Conservation (phyloP, 1,284 basidiomycete species). For the Austroboletus novae-zelandiae region DNA sequence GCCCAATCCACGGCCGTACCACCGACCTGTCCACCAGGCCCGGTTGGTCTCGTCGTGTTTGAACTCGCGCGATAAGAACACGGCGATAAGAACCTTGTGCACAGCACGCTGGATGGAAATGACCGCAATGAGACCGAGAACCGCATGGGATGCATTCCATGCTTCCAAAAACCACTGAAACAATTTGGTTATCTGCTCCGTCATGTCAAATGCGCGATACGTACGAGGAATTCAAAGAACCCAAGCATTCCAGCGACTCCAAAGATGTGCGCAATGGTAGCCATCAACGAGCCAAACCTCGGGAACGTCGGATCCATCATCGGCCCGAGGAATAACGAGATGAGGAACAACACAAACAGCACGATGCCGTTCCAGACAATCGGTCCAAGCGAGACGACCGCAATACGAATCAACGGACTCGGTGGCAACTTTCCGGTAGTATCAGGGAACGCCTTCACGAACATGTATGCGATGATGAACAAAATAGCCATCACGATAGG, state of each 20-base stretch:
- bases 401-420: conserved; percentile 85
- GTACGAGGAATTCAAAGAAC: conserved; percentile 93
- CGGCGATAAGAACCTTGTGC: conserved; percentile 90
- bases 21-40: conserved; percentile 98
- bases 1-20: conserved; percentile 91
- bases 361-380: conserved; percentile 95
- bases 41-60: conserved; percentile 97
- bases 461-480: conserved; percentile 88
- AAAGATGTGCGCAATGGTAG: conserved; percentile 79
- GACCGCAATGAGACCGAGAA: conserved; percentile 83
- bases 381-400: conserved; percentile 88
- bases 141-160: conserved; percentile 94
- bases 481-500: conserved; percentile 77
- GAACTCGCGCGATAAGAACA: conserved; percentile 92
- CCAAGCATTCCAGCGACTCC: conserved; percentile 81
- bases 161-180: conserved; percentile 92
- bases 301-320: conserved; percentile 77
- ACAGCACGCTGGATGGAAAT: conserved; percentile 87
- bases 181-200: no score
- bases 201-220: conserved; percentile 33
- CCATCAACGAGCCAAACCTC: conserved; percentile 89
- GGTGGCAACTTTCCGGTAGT: conserved; percentile 60
- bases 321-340: conserved; percentile 90
- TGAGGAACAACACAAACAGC: conserved; percentile 83
- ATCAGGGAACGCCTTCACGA: conserved; percentile 83